Base-by-base conservation (phyloP, 495 filamentous ascomycete genomes). In the Neurospora pannonica region DNA sequence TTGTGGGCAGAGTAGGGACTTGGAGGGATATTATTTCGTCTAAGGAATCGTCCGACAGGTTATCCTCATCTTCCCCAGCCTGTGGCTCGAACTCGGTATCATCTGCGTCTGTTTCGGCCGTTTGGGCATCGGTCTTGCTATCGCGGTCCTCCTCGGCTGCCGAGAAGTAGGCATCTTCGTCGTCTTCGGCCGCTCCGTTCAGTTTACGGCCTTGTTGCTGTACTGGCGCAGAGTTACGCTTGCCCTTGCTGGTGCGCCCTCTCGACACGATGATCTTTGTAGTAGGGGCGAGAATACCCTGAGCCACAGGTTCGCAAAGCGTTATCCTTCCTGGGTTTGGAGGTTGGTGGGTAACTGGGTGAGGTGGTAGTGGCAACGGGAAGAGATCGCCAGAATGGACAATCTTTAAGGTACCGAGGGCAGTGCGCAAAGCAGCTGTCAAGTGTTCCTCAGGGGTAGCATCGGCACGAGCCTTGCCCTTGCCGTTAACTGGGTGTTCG, bases 361-460 rank as follows among this genome's bases (percentile, higher is more conserved):
- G 94, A n/a, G 92, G 88, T 21, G 92, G 91, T 24, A 97, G 83
- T 6, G 93, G 93, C 46, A 99, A 85, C 1, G 93, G 92, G 73
- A 99, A 88, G 54, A 94, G 82, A 78, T 98, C 96, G 2, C 93
- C 94, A 17, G 89, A 86, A 79, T 97, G 96, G 15, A 97, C 88
- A 19, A 99, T 86, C 54, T 90, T 90, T 36, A 93, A 85, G 10
- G 87, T 86, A 19, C 86, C 84, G 54, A 97, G 81, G 4, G 94
- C 92, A 71, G 91, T 88, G 24, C 93, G 89, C 37, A 98, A 87
- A n/a, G 93, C 93, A 71, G 90, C 86, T 31, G 89, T 93, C 77
- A 97, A 85, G 21, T 88, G 87, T 38, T 91, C 88, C 75, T 94
- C 90, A 21, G 87, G 85, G 3, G 85, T 84, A 71, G 89, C 73